Base-by-base conservation (phyloP, 2,329 filamentous ascomycete species). In the Microdochium bolleyi region DNA sequence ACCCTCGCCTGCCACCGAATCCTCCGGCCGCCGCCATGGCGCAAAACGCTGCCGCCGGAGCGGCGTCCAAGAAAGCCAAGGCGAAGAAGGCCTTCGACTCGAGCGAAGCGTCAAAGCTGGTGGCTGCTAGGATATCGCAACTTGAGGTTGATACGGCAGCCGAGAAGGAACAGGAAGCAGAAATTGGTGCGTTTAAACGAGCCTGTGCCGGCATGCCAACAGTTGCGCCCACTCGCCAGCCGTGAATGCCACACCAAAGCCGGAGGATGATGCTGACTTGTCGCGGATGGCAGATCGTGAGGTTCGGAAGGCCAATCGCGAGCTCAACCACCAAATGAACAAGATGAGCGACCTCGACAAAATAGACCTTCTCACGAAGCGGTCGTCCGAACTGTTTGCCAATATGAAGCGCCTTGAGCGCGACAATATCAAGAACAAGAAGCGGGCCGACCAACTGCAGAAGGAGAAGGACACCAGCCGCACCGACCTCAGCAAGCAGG, bases 381-480 rank as follows among this genome's bases (percentile, higher is more conserved):
- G 91, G 63, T 96, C 94, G 60, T 91, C 89, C 56, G 92, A 97
- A 63, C 81, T 97, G 3, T 77, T 97, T 54, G 86, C 89, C 52
- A 92, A 96, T 55, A 95, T 97, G 90, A 96, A 96, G 71, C 87
- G 92, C 53, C 80, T 95, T 55, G 92, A 99, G 69, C 87, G 92
- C 55, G 94, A 99, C 57, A 92, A 95, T 65, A 82, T 89, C 56
- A 97, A 96, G 72, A 94, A 92, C 63, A 97, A 96, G 77, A 95
- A 96, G 70, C 87, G 91, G 24, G 89, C 89, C 24, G 94, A 99
- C 67, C 87, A 90, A 64, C 72, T 99, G 52, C 94, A 99, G 70
- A 99, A 97, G 68, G 94, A 99, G 64, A 95, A 95, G 69, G 94
- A 99, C 67, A 85, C 89, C 60, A 87, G 88, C 53, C 84, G 91